These are phyloP conservation scores for Suillus decipiens DNA, from an alignment of 768 basidiomycete species.

Conservation along the genomic window DNA sequence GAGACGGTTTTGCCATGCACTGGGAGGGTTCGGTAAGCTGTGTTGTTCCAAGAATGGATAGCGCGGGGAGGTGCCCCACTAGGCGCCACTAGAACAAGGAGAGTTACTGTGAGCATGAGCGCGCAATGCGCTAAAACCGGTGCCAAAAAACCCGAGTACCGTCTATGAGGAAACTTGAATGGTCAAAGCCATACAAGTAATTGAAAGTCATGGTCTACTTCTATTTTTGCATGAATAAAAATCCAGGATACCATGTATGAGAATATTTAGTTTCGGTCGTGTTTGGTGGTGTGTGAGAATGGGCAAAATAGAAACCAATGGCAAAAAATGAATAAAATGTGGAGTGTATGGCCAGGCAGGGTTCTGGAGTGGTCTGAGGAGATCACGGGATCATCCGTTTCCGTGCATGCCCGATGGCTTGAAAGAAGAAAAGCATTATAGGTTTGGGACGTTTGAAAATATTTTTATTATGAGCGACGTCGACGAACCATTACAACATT, in stretches of 20 bases:
- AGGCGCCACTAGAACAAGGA: not conserved
- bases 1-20: not conserved
- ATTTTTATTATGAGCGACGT: not conserved
- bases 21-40: not conserved
- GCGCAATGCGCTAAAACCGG: not conserved
- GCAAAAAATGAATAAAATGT: not conserved
- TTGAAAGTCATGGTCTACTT: not conserved
- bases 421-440: not conserved
- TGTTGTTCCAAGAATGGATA: not conserved
- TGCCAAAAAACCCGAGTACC: not conserved
- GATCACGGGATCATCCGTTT: constrained; percentile 2
- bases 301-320: not conserved
- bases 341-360: too few relatives aligned
- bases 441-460: not conserved
- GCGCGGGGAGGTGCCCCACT: not conserved
- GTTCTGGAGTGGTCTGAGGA: not conserved
- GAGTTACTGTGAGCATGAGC: too few relatives aligned
- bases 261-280: not conserved
- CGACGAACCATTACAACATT: not conserved
- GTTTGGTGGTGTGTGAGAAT: not conserved
- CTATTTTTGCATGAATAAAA: not conserved
- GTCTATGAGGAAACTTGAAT: too few relatives aligned
- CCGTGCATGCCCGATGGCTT: not conserved
- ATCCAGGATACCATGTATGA: not conserved
- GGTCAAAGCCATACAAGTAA: not conserved